phyloP scores from a whole-genome alignment of 495 filamentous ascomycete species.

The Podospora pseudocomata region DNA sequence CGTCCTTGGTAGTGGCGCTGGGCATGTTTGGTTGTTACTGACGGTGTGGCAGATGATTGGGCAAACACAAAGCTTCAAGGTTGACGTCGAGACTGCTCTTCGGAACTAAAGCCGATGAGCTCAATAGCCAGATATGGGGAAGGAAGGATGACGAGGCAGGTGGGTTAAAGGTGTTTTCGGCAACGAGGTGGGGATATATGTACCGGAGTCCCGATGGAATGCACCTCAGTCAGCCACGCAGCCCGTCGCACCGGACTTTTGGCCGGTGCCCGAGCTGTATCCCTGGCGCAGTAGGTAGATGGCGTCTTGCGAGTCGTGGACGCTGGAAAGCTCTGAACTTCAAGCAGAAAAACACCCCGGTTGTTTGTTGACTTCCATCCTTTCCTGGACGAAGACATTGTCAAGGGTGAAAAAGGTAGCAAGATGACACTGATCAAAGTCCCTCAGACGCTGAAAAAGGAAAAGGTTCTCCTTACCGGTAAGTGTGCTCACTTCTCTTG shows the following conservation, averaged over 20 bases:
- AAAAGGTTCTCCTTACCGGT: conserved; percentile 34
- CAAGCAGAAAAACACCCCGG: background rate
- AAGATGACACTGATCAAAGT: conserved; percentile 10
- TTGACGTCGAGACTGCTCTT: background rate
- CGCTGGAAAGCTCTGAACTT: background rate
- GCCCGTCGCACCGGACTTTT: background rate
- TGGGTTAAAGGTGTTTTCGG: background rate
- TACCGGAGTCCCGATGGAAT: background rate
- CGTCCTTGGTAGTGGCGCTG: conserved; percentile 5
- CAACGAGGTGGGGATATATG: background rate
- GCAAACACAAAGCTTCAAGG: background rate
- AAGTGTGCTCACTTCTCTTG: background rate
- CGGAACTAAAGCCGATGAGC: background rate
- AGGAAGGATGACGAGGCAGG: no score
- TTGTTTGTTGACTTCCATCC: background rate
- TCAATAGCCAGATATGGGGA: background rate
- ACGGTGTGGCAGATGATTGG: background rate
- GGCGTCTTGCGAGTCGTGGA: background rate
- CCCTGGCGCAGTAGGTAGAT: background rate
- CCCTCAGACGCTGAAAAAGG: background rate
- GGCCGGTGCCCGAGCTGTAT: background rate
- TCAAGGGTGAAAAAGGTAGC: background rate
- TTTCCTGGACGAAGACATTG: background rate
- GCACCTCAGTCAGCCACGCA: background rate
- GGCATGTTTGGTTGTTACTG: conserved; percentile 11